Evolutionary conservation across 2,329 filamentous ascomycete genomes (phyloP), one percentile per base, ranked within the genome.

Genomic region (Fusarium coffeatum): DNA sequence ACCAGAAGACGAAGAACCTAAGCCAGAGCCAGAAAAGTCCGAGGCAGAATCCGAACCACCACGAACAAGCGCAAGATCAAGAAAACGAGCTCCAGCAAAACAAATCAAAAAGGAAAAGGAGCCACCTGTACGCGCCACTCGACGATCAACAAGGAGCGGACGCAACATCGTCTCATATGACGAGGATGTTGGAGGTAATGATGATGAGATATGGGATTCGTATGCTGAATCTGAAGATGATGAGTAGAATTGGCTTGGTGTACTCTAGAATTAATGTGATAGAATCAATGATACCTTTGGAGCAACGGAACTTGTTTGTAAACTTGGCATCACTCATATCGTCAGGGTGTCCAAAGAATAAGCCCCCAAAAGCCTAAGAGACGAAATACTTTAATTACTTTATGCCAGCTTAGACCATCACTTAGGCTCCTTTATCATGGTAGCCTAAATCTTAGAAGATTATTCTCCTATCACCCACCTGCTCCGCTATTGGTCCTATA

Each of bases 121-220:
- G 41, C n/a, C 28, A n/a, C 41, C 55, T 51, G 20, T 16, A n/a
- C 48, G 27, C 18, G 64, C 42, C 30, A 58, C 64, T 12, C 65
- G 69, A 51, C 67, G 73, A 23, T 75, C 71, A 42, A 73, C 65
- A 22, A 66, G 71, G 15, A 57, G 59, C 8, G 62, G 65, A 23
- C 69, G 63, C 11, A 72, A 53, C 22, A 54, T 48, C 10, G 46
- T 68, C 18, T 69, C 55, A 5, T 69, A 72, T 6, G 63, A 69
- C 4, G 56, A 69, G 20, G 55, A 64, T 16, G 64, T 50, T 10
- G 58, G 56, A 20, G 66, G 60, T 30, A 57, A 61, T n/a, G 45
- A 64, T 15, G 50, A 67, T 25, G 59, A 72, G 55, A 63, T 66
- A 28, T 54, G 20, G 20, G 64, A 64, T 47, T 55, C 47, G 7